A percentile compares a stretch with the other conserved stretches of the same genome.
These are phyloP conservation scores for Aureobasidium leucospermi DNA, from an alignment of 2,329 filamentous ascomycete genomes.

Conservation along the genomic window DNA sequence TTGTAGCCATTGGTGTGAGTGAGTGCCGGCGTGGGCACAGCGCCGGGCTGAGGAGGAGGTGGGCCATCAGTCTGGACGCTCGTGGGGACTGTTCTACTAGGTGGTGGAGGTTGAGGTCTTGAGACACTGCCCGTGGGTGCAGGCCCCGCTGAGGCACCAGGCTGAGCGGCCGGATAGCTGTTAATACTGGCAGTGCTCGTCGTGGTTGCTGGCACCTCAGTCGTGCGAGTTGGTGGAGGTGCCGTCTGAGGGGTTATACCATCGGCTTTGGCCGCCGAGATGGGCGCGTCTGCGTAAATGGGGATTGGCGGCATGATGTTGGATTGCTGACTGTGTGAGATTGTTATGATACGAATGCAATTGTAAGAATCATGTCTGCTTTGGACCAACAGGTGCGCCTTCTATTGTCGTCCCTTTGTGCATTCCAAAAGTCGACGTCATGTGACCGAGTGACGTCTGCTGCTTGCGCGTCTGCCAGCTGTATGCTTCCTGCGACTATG, in stretches of 20 bases:
- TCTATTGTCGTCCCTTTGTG: slow-evolving; percentile 10
- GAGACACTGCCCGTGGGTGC: slow-evolving; percentile 25
- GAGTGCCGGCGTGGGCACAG: slow-evolving; percentile 27
- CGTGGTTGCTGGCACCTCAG: background rate
- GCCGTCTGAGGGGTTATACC: slow-evolving; percentile 32
- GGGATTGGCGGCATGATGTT: slow-evolving; percentile 38
- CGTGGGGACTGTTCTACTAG: slow-evolving; percentile 20
- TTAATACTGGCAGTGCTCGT: slow-evolving; percentile 10
- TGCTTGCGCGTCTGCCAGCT: background rate
- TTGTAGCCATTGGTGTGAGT: slow-evolving; percentile 21
- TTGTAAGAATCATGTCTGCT: background rate
- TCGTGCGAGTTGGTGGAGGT: slow-evolving; percentile 12
- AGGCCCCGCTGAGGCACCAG: slow-evolving; percentile 24
- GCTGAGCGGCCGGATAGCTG: slow-evolving; percentile 25
- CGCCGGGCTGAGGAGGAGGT: slow-evolving; percentile 37
- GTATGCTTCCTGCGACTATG: background rate
- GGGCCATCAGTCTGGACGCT: slow-evolving; percentile 24
- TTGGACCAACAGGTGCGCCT: background rate
- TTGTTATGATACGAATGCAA: background rate
- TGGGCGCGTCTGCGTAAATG: slow-evolving; percentile 41
- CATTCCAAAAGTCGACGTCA: background rate
- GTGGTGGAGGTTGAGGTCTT: slow-evolving; percentile 19
- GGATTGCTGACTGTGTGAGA: background rate
- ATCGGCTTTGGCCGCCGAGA: slow-evolving; percentile 30
- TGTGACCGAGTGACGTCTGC: background rate